Evolutionary conservation across 148 eudicot species (phyloP).

Genomic region (Rhododendron griersonianum): DNA sequence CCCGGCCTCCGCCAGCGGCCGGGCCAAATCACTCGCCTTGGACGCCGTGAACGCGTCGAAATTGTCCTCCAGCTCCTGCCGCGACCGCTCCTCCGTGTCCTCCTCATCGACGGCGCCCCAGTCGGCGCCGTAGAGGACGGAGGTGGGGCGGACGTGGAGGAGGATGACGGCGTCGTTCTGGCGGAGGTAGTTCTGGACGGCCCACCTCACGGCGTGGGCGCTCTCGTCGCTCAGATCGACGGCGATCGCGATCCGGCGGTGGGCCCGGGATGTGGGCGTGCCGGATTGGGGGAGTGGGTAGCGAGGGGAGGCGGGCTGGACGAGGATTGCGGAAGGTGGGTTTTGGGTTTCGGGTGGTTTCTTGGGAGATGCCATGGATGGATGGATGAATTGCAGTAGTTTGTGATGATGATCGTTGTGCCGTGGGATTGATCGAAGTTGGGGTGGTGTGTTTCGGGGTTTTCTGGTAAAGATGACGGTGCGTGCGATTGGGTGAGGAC

Average conservation of each 20-base stretch:
- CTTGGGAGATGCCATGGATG: slow-evolving; percentile 27
- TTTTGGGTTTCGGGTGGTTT: slow-evolving; percentile 18
- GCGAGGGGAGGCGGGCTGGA: slow-evolving; percentile 47
- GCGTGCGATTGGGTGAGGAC: background rate
- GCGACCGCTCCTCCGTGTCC: slow-evolving; percentile 18
- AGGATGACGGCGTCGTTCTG: slow-evolving; percentile 60
- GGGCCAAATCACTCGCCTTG: slow-evolving; percentile 40
- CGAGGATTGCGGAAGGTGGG: slow-evolving; percentile 24
- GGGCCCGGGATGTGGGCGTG: slow-evolving; percentile 28
- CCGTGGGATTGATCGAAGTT: background rate
- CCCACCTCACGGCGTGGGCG: slow-evolving; percentile 59
- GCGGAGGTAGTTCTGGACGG: slow-evolving; percentile 67
- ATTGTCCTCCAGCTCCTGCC: slow-evolving; percentile 46
- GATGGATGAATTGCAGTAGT: background rate
- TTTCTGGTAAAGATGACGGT: background rate
- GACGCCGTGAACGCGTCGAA: slow-evolving; percentile 42
- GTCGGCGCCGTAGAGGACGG: slow-evolving; percentile 66
- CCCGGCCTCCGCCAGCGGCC: slow-evolving; percentile 42
- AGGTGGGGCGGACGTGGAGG: slow-evolving; percentile 64
- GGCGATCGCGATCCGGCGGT: slow-evolving; percentile 49
- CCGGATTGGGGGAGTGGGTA: slow-evolving; percentile 18
- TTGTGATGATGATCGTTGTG: background rate
- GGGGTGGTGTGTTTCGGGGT: background rate
- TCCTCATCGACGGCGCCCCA: slow-evolving; percentile 45
- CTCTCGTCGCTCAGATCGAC: slow-evolving; percentile 67